phyloP scores from a whole-genome alignment of 2,329 filamentous ascomycete species.

The Teratosphaeria destructans region DNA sequence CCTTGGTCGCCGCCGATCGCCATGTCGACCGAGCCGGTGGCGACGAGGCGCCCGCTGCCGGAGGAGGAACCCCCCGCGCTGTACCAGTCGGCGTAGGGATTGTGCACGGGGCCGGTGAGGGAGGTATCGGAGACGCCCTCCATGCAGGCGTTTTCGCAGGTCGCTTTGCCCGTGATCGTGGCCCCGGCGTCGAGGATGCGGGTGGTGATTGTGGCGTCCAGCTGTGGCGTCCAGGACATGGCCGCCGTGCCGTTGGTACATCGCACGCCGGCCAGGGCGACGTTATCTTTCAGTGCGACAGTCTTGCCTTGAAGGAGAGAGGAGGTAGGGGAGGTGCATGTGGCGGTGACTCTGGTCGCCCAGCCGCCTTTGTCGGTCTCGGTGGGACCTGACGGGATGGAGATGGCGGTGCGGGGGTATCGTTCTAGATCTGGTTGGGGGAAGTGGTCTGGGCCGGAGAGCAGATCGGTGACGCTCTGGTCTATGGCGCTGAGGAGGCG shows the following conservation, averaged over 20 bases:
- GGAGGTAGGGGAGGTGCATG: conserved; percentile 4
- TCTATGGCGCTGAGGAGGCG: conserved; percentile 10
- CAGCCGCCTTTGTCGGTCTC: conserved; percentile 13
- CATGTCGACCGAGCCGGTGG: conserved; percentile 27
- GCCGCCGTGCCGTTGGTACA: conserved; percentile 35
- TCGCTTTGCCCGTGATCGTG: conserved; percentile 34
- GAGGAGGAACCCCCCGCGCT: conserved; percentile 37
- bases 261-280: conserved; percentile 35
- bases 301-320: conserved; percentile 12
- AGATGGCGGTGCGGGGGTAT: conserved; percentile 10
- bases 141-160: conserved; percentile 34
- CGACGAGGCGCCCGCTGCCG: conserved; percentile 35
- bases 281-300: conserved; percentile 39
- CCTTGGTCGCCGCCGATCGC: conserved; percentile 30
- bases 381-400: background rate
- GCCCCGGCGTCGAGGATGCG: conserved; percentile 35
- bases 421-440: conserved; percentile 8
- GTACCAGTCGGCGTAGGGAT: conserved; percentile 36
- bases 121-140: conserved; percentile 10
- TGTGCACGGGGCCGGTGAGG: conserved; percentile 26
- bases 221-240: conserved; percentile 24
- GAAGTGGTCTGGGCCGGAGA: conserved; percentile 9
- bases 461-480: conserved; percentile 5
- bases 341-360: conserved; percentile 9
- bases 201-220: conserved; percentile 37